Evolutionary conservation across 495 filamentous ascomycete genomes (phyloP).

Genomic region (Penicillium salamii): DNA sequence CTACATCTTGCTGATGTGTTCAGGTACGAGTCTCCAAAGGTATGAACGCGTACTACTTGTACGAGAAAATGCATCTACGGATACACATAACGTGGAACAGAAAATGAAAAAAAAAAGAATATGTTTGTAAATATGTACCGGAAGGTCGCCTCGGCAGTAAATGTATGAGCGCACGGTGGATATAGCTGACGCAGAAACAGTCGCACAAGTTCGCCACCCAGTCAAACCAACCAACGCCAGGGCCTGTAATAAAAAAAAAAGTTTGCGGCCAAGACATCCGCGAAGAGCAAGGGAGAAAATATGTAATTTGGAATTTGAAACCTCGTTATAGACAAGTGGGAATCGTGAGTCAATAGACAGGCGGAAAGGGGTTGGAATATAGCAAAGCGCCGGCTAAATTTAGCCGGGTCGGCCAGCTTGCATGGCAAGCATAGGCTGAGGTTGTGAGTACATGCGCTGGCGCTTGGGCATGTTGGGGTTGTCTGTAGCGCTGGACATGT

Average conservation of each 20-base stretch:
- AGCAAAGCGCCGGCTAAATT: conserved; percentile 1
- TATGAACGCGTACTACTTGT: too few species aligned
- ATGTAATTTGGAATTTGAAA: conserved; percentile 18
- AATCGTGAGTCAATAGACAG: conserved; percentile 31
- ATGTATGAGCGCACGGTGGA: conserved; percentile 14
- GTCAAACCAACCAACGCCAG: conserved; percentile 26
- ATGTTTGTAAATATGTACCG: conserved; percentile 27
- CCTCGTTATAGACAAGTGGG: conserved; percentile 33
- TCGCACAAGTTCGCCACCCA: conserved; percentile 23
- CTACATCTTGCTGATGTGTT: background rate
- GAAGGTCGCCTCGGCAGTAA: conserved; percentile 12
- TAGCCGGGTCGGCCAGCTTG: conserved; percentile 39
- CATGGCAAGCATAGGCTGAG: conserved; percentile 45
- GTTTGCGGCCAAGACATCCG: conserved; percentile 11
- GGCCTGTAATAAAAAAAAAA: conserved; percentile 24
- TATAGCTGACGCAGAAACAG: conserved; percentile 19
- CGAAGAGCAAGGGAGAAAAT: conserved; percentile 20
- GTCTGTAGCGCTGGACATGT: conserved; percentile 58
- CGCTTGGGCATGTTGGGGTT: conserved; percentile 55
- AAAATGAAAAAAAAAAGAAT: conserved; percentile 1
- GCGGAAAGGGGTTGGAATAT: conserved; percentile 9
- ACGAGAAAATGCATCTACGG: too few species aligned
- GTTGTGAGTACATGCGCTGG: conserved; percentile 61
- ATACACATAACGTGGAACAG: background rate
- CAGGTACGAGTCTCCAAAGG: background rate